Evolutionary conservation across 495 filamentous ascomycete species (phyloP), one percentile per base, ranked within the genome.

Genomic region (Penicillium turbatum): DNA sequence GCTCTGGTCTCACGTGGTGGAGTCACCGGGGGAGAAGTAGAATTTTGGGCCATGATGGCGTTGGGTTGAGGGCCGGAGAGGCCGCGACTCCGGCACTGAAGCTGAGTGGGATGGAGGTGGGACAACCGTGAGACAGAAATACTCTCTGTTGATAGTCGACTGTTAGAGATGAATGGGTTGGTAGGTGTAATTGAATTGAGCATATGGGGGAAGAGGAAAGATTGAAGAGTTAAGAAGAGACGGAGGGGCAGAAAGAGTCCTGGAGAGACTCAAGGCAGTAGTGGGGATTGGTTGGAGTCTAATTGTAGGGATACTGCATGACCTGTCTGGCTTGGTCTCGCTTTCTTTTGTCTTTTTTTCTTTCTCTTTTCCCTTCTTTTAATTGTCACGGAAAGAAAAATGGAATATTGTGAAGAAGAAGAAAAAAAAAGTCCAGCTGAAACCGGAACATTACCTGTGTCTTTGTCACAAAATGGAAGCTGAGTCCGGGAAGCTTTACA

Each of bases 11-110:
- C 69, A 54, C 81, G 71, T 48, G 82, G 82, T 31, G 83, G 82
- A 64, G 82, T 83, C 59, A 69, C 73, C 59, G 76, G 77, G 43
- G 82, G 77, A 64, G 82, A 76, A 64, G 83, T 81, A 48, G 73
- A 78, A 55, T 57, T 72, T 51, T 77, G 72, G 51, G 82, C 76
- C 81, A 84, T 83, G 45, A 48, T 38, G 59, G 42, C 63, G 59
- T 55, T 32, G 60, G 51, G 37, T 45, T 56, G 51, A 55, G 55
- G 60, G 63, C 64, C 62, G 64, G 61, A 62, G 67, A 61, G 59
- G 61, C 61, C 56, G 59, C 44, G 24, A 35, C 62, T 75, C 66
- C 67, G 65, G 66, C 66, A 44, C 29, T 48, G 44, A 63, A 63
- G 59, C 58, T 57, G 54, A 57, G 53, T 49, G 57, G 44, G 51